phyloP scores from a whole-genome alignment of 345 rosid genomes.

The Punica granatum region DNA sequence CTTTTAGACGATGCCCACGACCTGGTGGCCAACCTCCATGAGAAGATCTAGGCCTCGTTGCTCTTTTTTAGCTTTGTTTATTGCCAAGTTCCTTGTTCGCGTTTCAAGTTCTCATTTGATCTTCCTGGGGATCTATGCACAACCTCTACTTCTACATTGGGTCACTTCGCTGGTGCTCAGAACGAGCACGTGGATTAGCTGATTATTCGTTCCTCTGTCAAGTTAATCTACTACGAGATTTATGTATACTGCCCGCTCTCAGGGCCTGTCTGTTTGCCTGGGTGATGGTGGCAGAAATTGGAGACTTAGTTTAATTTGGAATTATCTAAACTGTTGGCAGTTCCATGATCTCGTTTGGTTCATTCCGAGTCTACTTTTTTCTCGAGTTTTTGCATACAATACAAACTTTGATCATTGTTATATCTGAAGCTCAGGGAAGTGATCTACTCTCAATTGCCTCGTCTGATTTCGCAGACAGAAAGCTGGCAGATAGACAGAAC shows the following conservation, averaged over 20 bases:
- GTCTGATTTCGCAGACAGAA: background rate
- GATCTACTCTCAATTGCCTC: background rate
- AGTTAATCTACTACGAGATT: constrained; percentile 5
- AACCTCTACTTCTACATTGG: background rate
- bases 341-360: background rate
- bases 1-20: constrained; percentile 95
- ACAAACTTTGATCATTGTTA: background rate
- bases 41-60: constrained; percentile 42
- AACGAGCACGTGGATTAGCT: background rate
- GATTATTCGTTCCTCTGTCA: constrained; percentile 2
- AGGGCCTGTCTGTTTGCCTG: background rate
- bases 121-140: background rate
- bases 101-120: background rate
- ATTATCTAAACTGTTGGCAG: background rate
- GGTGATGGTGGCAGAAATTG: constrained; percentile 18
- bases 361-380: background rate
- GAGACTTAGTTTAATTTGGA: background rate
- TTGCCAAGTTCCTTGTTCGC: constrained; percentile 1
- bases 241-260: constrained; percentile 19
- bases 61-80: background rate
- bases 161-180: background rate
- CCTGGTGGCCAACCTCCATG: constrained; percentile 70
- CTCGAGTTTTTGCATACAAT: background rate
- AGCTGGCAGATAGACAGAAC: background rate
- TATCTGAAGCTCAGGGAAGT: background rate